Base-by-base conservation (phyloP, 1,284 basidiomycete genomes). In the Puccinia hordei region DNA sequence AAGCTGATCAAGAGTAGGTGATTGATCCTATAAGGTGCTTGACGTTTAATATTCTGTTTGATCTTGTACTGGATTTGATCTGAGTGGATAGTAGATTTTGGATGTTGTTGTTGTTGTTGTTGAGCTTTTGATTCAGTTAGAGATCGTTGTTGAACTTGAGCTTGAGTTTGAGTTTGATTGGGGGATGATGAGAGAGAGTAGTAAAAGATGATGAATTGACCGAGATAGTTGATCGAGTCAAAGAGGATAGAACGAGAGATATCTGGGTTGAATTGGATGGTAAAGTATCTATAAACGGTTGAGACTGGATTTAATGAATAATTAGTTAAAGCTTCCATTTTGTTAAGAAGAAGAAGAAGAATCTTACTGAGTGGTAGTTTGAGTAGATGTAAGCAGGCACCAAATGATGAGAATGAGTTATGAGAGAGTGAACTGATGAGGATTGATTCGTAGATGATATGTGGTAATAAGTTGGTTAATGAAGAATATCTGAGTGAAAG, bases 251-350 rank as follows among this genome's bases (percentile, higher is more conserved):
- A 69, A 2, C 30, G 33, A 27, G 44, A 46, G 13, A 69, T 49
- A 27, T 41, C 66, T 1, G 33, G 3, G 5, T 10, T 30, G 30
- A 69, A 69, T 2, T 9, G 24, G 15, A 69, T 19, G 12, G 15
- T 69, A 17, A 69, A 69, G 30, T 69, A 69, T 9, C 46, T 69
- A 49, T 69, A 69, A 27, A 51, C 46, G 15, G 66, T 69, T 19
- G 66, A 49, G 5, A 69, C 66, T 69, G 30, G 15, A 33, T 35
- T 30, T 61, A 33, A 35, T 2, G 24, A 8, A 61, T 8, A 59
- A 15, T 3, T 3, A 22, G 46, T 49, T 1, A 66, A 5, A 61
- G 33, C 12, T 8, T 13, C 13, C 2, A 27, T 61, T 27, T 27
- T 13, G 2, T 5, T 38, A 15, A 17, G 15, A 5, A 46, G 27